These are phyloP conservation scores for Arctium lappa DNA, from an alignment of 129 eudicot genomes.

Conservation along the genomic window DNA sequence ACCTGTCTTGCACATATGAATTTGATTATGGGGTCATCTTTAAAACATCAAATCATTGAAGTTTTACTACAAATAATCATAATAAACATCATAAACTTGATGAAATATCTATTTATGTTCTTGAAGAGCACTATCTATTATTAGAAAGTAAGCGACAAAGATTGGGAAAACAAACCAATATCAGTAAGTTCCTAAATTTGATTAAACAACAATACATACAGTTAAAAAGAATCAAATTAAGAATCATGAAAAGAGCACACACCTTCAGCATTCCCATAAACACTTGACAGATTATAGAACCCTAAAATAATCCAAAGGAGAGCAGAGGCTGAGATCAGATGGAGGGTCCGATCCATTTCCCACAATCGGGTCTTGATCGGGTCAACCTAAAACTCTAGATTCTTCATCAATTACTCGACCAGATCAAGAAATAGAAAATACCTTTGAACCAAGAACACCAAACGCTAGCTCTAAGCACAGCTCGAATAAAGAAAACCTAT, in stretches of 20 bases:
- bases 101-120: background rate
- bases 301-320: constrained; percentile 35
- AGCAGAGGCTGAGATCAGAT: constrained; percentile 20
- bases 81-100: background rate
- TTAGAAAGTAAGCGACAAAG: background rate
- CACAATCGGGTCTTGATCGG: constrained; percentile 4
- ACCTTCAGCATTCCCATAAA: constrained; percentile 55
- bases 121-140: background rate
- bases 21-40: background rate
- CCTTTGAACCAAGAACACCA: background rate
- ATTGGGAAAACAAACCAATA: background rate
- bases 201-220: background rate
- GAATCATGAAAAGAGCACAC: background rate
- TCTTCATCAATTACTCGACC: constrained; percentile 9
- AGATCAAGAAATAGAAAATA: background rate
- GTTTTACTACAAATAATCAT: background rate
- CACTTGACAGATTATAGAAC: constrained; percentile 20
- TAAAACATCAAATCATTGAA: background rate
- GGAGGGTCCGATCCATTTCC: constrained; percentile 41
- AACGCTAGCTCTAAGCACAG: background rate
- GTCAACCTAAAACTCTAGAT: constrained; percentile 11
- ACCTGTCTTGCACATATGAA: background rate
- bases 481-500: background rate
- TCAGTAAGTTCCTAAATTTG: background rate
- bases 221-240: background rate